Evolutionary conservation across 257 asterid genomes (phyloP), one percentile per base, ranked within the genome.

Genomic region (Nicotiana paniculata): DNA sequence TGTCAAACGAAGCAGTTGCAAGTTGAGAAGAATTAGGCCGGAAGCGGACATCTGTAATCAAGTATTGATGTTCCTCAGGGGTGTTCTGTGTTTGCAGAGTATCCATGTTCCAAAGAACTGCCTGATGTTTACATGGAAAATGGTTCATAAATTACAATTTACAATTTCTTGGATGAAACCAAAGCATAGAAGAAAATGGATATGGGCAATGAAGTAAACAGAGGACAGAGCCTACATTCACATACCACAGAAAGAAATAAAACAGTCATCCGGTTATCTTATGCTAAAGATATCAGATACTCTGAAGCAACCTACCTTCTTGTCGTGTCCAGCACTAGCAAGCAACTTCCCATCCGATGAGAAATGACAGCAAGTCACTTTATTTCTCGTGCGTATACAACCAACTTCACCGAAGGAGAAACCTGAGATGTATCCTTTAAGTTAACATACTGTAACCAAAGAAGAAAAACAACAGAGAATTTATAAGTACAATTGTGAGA

Each of bases 251-350:
- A 48, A 51, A 7, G 28, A 74, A 74, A 74, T 26, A 26, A 74
- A 74, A 48, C 63, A 6, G 39, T 6, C 53, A 74, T 74, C 62
- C 63, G 0, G 28, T 48, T 26, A 74, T 74, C 30, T 53, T 74
- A 48, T 51, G 63, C 63, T 74, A 51, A 51, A 15, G 79, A 51
- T 46, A 51, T 26, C 53, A 74, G 61, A 74, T 74, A 51, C 35
- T 26, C 43, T 51, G 24, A 58, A 51, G 39, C 28, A 74, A 26
- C 76, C 67, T 80, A 92, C 97, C 95, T 91, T 92, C 85, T 90
- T 91, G 87, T 92, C 95, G 84, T 91, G 97, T 63, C 97, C 97
- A 80, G 92, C 97, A 86, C 93, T 92, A 77, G 95, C 97, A 81
- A 93, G 88, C 84, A 91, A 77, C 88, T 93, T 93, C 81, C 97